Base-by-base conservation (phyloP, 176 grass and related monocot species). In the Eragrostis curvula region DNA sequence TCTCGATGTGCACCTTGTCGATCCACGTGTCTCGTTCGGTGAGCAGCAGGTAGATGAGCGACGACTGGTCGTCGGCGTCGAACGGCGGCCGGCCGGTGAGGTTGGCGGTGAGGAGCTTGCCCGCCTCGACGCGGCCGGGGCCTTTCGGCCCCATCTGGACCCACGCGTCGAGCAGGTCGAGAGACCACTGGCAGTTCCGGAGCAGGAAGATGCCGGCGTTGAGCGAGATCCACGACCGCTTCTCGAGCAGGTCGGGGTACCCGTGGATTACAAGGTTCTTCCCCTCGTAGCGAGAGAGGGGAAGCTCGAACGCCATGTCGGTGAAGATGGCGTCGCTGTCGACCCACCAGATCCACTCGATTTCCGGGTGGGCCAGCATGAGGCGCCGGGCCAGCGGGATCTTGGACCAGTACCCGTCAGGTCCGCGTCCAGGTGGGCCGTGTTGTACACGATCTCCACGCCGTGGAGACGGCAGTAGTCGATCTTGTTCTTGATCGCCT, bases 291-390 rank as follows among this genome's bases (percentile, higher is more conserved):
- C 89, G 84, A 0, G 28, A 1, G 4, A 93, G 63, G 2, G 94
- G 94, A 57, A 93, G 82, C 87, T 92, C 85, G 75, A 96, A 96
- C 2, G 71, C 93, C 90, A 96, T 96, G 90, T 96, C 93, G 51
- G 90, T 96, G 80, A 96, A 75, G 28, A 96, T 41, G 18, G 94
- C 90, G 83, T 90, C 90, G 79, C 76, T 84, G 88, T 96, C 94
- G 86, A 93, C 66, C 94, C 94, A 96, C 94, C 94, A 93, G 30
- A 93, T 49, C 94, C 94, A 96, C 90, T 96, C 94, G 20, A 96
- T 79, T 87, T 96, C 94, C 73, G 94, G 90, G 67, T 96, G 94
- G 8, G 94, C 86, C 8, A 96, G 81, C 90, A 96, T 93, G 0
- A 93, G 94, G 12, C 83, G 88, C 3, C 94, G 86, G 8, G 92